These are phyloP conservation scores for Periconia sp. DNA, from an alignment of 2,329 filamentous ascomycete genomes.

Conservation along the genomic window DNA sequence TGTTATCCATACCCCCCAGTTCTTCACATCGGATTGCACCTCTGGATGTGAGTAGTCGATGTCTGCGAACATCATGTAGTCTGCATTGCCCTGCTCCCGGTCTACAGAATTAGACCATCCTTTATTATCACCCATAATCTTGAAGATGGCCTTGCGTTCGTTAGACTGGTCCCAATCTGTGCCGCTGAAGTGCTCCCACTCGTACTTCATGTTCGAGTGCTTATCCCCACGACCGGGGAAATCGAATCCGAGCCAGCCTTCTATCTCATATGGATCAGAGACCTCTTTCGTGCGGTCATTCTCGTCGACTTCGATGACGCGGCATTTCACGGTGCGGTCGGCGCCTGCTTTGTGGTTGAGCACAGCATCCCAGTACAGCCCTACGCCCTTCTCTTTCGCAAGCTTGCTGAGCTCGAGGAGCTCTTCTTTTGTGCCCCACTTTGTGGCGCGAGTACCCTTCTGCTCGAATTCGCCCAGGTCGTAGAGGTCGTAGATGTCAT, in stretches of 20 bases:
- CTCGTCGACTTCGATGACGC: constrained; percentile 68
- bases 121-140: constrained; percentile 67
- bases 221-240: constrained; percentile 66
- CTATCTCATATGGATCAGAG: constrained; percentile 65
- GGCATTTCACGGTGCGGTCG: constrained; percentile 67
- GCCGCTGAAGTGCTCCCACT: constrained; percentile 71
- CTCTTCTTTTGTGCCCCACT: constrained; percentile 72
- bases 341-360: constrained; percentile 75
- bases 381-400: constrained; percentile 61
- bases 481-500: constrained; percentile 69
- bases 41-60: constrained; percentile 66
- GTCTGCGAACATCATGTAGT: constrained; percentile 76
- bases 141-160: constrained; percentile 67
- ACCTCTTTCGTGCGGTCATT: constrained; percentile 62
- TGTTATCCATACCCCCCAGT: constrained; percentile 73
- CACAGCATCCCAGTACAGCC: constrained; percentile 72
- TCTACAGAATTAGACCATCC: constrained; percentile 69
- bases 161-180: constrained; percentile 68
- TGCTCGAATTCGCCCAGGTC: constrained; percentile 76
- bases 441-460: constrained; percentile 67
- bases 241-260: constrained; percentile 71
- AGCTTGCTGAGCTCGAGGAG: constrained; percentile 59
- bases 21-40: constrained; percentile 66
- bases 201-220: constrained; percentile 69
- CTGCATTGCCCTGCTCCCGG: constrained; percentile 68